Conservation (phyloP, 192 early-diverging fungal species). For the Phlyctochytrium bullatum region DNA sequence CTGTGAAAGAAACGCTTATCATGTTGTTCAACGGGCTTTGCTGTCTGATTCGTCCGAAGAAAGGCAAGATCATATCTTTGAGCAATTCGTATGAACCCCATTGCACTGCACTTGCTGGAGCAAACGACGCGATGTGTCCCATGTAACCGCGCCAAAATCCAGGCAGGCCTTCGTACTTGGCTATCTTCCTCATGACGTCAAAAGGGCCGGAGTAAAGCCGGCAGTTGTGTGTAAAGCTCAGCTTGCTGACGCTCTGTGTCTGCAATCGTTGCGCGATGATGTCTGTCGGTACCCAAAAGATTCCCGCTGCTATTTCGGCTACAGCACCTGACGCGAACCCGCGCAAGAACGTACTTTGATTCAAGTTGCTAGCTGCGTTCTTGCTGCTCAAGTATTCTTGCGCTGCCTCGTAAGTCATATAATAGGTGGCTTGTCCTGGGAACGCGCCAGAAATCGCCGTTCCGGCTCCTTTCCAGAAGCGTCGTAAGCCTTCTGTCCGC, state of each 20-base stretch:
- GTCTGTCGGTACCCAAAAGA: constrained; percentile 49
- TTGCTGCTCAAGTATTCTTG: constrained; percentile 25
- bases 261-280: constrained; percentile 52
- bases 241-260: constrained; percentile 28
- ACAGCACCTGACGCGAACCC: constrained; percentile 42
- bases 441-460: constrained; percentile 43
- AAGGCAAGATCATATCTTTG: constrained; percentile 31
- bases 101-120: constrained; percentile 45
- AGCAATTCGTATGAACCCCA: constrained; percentile 48
- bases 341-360: constrained; percentile 20
- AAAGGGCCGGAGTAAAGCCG: constrained; percentile 26
- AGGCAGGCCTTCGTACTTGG: constrained; percentile 27
- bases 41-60: no score
- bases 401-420: constrained; percentile 43
- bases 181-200: constrained; percentile 35
- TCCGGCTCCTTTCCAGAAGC: constrained; percentile 43
- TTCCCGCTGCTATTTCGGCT: constrained; percentile 23
- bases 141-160: constrained; percentile 48
- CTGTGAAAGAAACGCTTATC: constrained; percentile 5
- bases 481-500: constrained; percentile 20
- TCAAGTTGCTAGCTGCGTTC: background rate
- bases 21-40: no score
- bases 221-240: constrained; percentile 44
- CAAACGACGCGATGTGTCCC: constrained; percentile 43
- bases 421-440: constrained; percentile 49